Percentiles rank a stretch among this genome's conserved stretches.
Evolutionary conservation across 495 filamentous ascomycete genomes (phyloP).

Genomic region (Podospora fimiseda): DNA sequence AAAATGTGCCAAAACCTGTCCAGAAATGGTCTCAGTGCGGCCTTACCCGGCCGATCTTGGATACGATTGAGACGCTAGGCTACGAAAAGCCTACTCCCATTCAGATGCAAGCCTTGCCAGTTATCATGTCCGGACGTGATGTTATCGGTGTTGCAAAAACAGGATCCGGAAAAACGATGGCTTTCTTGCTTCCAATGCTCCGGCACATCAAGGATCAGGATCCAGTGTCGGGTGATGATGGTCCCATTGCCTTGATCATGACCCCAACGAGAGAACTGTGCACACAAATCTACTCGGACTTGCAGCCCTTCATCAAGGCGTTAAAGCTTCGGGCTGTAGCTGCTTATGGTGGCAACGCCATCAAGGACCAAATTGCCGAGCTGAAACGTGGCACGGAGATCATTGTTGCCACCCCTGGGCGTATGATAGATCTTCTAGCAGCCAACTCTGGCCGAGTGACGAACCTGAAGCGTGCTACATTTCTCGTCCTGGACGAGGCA

Average conservation of each 20-base stretch:
- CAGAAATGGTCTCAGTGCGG: constrained; percentile 97
- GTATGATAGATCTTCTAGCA: constrained; percentile 90
- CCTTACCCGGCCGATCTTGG: constrained; percentile 76
- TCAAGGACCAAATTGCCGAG: constrained; percentile 96
- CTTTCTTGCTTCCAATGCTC: constrained; percentile 93
- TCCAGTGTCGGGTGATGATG: constrained; percentile 75
- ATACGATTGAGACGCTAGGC: constrained; percentile 76
- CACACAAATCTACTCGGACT: constrained; percentile 89
- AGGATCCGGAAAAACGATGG: constrained; percentile 97
- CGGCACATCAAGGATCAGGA: constrained; percentile 94
- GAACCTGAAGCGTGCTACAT: constrained; percentile 81
- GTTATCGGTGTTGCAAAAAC: constrained; percentile 97
- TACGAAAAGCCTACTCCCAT: constrained; percentile 88
- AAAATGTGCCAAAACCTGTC: constrained; percentile 85
- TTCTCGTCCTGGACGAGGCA: constrained; percentile 92
- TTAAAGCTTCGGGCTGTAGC: constrained; percentile 87
- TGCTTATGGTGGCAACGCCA: constrained; percentile 91
- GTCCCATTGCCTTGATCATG: constrained; percentile 83
- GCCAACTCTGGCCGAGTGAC: constrained; percentile 90
- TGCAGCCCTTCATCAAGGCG: constrained; percentile 87
- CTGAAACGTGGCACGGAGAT: constrained; percentile 94
- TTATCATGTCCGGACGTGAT: constrained; percentile 94
- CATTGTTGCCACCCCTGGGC: constrained; percentile 91
- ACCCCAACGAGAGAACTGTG: constrained; percentile 93
- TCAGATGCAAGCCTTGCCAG: constrained; percentile 89